These are phyloP conservation scores for Thymus quinquecostatus DNA, from an alignment of 257 asterid species.

Conservation along the genomic window DNA sequence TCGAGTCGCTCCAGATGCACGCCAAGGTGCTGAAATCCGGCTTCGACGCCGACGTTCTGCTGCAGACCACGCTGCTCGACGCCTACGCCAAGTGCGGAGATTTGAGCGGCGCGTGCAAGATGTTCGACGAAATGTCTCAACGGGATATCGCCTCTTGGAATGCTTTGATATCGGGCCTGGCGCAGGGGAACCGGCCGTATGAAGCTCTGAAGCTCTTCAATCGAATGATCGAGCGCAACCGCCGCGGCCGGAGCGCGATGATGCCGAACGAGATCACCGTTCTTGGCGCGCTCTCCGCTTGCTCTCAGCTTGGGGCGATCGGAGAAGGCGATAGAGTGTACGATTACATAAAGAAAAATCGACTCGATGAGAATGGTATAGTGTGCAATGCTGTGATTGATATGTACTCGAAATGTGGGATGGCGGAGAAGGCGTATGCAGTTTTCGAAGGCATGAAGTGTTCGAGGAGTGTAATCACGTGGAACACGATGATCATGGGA, in stretches of 20 bases:
- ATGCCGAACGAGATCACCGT: constrained; percentile 81
- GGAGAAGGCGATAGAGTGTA: constrained; percentile 59
- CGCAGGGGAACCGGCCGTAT: constrained; percentile 75
- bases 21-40: constrained; percentile 56
- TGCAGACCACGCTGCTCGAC: constrained; percentile 83
- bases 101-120: constrained; percentile 46
- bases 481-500: constrained; percentile 97
- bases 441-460: constrained; percentile 66
- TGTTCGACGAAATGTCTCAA: constrained; percentile 76
- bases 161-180: constrained; percentile 84
- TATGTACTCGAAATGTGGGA: constrained; percentile 86
- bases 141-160: constrained; percentile 91
- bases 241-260: constrained; percentile 16
- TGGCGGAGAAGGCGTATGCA: constrained; percentile 59
- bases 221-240: constrained; percentile 44
- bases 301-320: constrained; percentile 84
- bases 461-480: constrained; percentile 55
- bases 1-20: constrained; percentile 66
- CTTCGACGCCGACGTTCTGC: constrained; percentile 55
- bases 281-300: constrained; percentile 82
- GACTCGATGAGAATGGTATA: constrained; percentile 59
- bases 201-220: constrained; percentile 72
- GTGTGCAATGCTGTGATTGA: constrained; percentile 88
- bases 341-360: constrained; percentile 41
- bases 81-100: constrained; percentile 71